These are phyloP conservation scores for Suillus variegatus DNA, from an alignment of 768 basidiomycete species.

Conservation along the genomic window DNA sequence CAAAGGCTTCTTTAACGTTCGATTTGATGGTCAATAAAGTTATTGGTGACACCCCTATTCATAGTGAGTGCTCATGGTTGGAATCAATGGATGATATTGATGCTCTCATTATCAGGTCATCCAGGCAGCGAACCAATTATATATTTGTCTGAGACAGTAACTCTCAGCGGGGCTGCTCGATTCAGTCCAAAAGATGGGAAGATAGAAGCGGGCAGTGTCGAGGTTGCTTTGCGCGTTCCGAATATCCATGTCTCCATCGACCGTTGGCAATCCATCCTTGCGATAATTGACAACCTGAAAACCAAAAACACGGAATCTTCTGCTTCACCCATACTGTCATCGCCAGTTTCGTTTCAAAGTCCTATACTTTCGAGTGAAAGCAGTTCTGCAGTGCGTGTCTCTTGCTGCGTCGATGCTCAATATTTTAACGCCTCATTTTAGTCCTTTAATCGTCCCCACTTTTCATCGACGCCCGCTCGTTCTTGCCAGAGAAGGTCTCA, in stretches of 20 bases:
- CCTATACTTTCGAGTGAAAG: neutral
- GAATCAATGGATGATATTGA: neutral
- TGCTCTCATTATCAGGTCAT: constrained; percentile 13
- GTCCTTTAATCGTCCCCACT: constrained; percentile 21
- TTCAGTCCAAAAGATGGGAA: constrained; percentile 61
- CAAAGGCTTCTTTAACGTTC: constrained; percentile 56
- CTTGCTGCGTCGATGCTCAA: neutral
- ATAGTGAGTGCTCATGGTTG: neutral
- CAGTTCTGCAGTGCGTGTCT: constrained; percentile 1
- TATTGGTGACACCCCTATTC: constrained; percentile 38
- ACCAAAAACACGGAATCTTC: neutral
- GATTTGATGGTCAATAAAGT: constrained; percentile 50
- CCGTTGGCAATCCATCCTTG: constrained; percentile 4
- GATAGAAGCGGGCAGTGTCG: constrained; percentile 55
- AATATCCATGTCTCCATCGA: constrained; percentile 4
- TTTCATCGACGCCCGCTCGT: constrained; percentile 12
- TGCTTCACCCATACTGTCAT: neutral
- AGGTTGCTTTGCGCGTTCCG: constrained; percentile 15
- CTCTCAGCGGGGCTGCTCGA: constrained; percentile 47
- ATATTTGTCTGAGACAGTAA: constrained; percentile 45
- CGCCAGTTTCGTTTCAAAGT: neutral
- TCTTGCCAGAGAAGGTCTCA: constrained; percentile 21
- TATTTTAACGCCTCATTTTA: constrained; percentile 11
- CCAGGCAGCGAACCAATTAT: constrained; percentile 41
- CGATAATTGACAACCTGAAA: neutral